These are phyloP conservation scores for Sedum album DNA, from an alignment of 164 flowering plant species.

Conservation along the genomic window DNA sequence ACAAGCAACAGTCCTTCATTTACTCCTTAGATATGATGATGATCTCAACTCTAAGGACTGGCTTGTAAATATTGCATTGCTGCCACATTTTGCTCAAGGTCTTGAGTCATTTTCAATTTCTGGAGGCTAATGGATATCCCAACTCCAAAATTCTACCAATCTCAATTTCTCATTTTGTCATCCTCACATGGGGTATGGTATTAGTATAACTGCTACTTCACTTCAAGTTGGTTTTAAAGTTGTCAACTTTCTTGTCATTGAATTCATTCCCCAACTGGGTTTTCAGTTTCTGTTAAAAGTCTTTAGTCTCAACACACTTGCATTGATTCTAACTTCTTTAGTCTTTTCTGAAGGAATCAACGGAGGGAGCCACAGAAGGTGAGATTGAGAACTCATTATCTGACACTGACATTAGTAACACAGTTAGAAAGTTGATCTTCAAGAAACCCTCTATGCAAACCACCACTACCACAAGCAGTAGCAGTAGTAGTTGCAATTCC, in stretches of 20 bases:
- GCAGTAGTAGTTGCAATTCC: neutral
- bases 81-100: neutral
- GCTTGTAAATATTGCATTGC: neutral
- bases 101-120: neutral
- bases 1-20: neutral
- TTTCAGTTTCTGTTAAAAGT: conserved; percentile 4
- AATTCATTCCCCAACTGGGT: neutral
- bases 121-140: conserved; percentile 41
- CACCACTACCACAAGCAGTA: neutral
- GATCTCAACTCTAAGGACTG: neutral
- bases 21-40: neutral
- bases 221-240: neutral
- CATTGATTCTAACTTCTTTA: neutral
- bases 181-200: conserved; percentile 24
- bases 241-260: conserved; percentile 5
- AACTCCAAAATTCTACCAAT: conserved; percentile 29
- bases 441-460: neutral
- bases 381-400: neutral
- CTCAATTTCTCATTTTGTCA: conserved; percentile 27
- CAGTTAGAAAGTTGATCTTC: neutral
- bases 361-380: neutral
- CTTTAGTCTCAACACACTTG: neutral
- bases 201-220: too few species aligned
- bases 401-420: too few species aligned
- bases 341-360: neutral